Base-by-base conservation (phyloP, 495 filamentous ascomycete genomes). In the Hyaloscypha bicolor region DNA sequence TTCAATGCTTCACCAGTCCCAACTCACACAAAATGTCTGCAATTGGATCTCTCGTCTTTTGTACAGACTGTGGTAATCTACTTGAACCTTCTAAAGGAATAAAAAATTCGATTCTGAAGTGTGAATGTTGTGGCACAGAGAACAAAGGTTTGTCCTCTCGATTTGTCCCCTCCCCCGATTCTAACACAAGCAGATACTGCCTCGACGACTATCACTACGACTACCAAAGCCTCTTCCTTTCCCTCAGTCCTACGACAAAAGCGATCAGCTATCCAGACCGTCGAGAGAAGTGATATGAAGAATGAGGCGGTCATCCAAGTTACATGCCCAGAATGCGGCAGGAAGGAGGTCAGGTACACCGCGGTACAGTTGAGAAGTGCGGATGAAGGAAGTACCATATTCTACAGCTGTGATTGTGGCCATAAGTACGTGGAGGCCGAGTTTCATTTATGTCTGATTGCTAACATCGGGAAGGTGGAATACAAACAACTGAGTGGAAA, bases 371-470 rank as follows among this genome's bases (percentile, higher is more conserved):
- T 97, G 75, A 86, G 94, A 65, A 89, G 93, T 81, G 96, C 95
- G 5, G 95, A 98, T 77, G 96, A 98, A 85, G 96, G 96, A 60
- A 91, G 88, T 70, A 97, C 93, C 2, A 89, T 95, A 45, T 93
- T 97, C 71, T 96, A 91, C 76, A 88, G 83, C 32, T 97, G 93
- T 79, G 87, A 90, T 35, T 97, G 93, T 74, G 91, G 92, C 64
- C 80, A 92, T 76, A 93, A 89, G 92, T 96, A 84, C 75, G 88
- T 73, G 60, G 16, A 6, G 53, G 39, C 58, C n/a, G 42, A 60
- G n/a, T 37, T 64, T 14, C 42, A n/a, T 25, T 19, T 14, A 21
- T 68, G 75, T 81, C 76, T 42, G 55, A 12, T 37, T 63, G 69
- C 68, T 77, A 69, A 78, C 63, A 56, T 63, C 59, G 11, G 6